phyloP scores from a whole-genome alignment of 129 eudicot genomes.

The Saposhnikovia divaricata region DNA sequence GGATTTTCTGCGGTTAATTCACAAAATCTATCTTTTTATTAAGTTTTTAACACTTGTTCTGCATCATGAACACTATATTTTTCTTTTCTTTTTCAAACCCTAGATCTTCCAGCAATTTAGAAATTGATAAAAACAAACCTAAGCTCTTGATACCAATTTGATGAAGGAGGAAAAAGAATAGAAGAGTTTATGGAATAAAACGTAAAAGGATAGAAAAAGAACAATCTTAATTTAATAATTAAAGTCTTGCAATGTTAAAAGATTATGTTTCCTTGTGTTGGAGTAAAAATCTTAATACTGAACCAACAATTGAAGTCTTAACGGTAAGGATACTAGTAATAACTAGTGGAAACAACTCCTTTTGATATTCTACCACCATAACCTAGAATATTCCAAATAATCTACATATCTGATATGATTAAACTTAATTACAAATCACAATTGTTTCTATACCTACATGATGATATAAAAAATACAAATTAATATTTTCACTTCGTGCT shows the following conservation, averaged over 20 bases:
- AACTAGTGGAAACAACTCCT: background rate
- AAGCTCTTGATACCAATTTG: background rate
- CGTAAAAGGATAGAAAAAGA: background rate
- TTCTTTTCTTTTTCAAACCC: background rate
- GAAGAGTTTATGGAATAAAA: background rate
- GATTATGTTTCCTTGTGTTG: background rate
- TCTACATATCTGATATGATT: background rate
- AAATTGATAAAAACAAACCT: background rate
- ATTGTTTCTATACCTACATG: background rate
- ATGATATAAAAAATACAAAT: background rate
- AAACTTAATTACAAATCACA: background rate
- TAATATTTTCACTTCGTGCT: background rate
- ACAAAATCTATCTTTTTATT: too few species aligned
- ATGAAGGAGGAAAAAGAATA: background rate
- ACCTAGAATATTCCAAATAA: background rate
- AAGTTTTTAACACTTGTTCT: too few species aligned
- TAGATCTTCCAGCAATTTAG: background rate
- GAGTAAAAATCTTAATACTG: background rate
- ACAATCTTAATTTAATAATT: background rate
- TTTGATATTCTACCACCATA: background rate
- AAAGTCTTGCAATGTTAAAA: background rate
- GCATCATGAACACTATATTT: background rate
- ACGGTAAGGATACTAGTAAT: background rate
- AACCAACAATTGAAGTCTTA: background rate
- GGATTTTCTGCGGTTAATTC: too few species aligned